Conservation (phyloP, 805 yeast genomes). For the Kluyveromyces nonfermentans region DNA sequence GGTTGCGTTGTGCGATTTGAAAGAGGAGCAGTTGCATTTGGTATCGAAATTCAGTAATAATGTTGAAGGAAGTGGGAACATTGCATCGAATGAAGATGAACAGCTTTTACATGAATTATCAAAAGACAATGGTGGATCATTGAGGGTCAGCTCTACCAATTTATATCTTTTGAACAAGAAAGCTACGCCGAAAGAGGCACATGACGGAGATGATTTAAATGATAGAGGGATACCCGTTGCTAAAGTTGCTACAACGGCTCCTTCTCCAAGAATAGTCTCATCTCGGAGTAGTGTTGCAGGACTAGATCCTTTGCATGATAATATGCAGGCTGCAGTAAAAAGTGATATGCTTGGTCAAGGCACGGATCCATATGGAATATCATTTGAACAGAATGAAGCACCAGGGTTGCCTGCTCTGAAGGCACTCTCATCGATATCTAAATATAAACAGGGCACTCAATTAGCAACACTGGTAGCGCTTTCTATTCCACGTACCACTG, state of each 20-base stretch:
- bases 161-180: slow-evolving; percentile 25
- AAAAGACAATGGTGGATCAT: slow-evolving; percentile 16
- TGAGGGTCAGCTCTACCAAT: slow-evolving; percentile 29
- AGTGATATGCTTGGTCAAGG: slow-evolving; percentile 12
- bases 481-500: slow-evolving; percentile 68
- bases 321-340: slow-evolving; percentile 19
- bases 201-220: neutral
- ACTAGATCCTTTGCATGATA: slow-evolving; percentile 6
- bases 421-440: slow-evolving; percentile 50
- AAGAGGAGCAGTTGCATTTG: slow-evolving; percentile 22
- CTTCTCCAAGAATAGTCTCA: slow-evolving; percentile 2
- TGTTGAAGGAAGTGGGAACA: slow-evolving; percentile 7
- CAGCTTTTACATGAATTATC: slow-evolving; percentile 16
- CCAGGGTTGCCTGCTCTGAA: slow-evolving; percentile 68
- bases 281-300: slow-evolving; percentile 1
- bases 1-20: slow-evolving; percentile 34
- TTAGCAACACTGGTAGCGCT: slow-evolving; percentile 55
- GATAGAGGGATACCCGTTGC: slow-evolving; percentile 1
- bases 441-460: slow-evolving; percentile 38
- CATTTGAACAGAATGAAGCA: slow-evolving; percentile 59
- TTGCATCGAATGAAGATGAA: slow-evolving; percentile 11
- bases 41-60: slow-evolving; percentile 14
- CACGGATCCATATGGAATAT: slow-evolving; percentile 28
- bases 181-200: slow-evolving; percentile 5
- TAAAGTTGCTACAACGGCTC: slow-evolving; percentile 3